These are phyloP conservation scores for Gnaphalium uliginosum DNA, from an alignment of 129 eudicot species.

Conservation along the genomic window DNA sequence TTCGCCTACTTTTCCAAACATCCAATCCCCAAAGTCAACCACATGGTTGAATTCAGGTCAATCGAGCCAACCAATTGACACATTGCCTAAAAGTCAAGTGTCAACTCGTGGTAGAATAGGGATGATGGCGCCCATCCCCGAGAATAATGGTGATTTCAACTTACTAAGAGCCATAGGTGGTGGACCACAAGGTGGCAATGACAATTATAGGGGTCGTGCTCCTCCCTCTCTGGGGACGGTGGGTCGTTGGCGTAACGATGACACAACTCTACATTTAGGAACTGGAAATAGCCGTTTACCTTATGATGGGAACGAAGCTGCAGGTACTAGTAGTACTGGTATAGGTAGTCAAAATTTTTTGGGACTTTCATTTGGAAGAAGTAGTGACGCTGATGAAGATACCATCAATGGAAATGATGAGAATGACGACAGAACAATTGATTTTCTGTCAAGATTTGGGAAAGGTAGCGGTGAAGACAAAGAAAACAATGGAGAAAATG, in stretches of 20 bases:
- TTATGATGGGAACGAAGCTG: no score
- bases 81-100: not conserved
- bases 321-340: no score
- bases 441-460: no score
- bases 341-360: no score
- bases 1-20: constrained; percentile 2
- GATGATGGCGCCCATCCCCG: not conserved
- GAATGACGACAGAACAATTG: no score
- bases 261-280: not conserved
- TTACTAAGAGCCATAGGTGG: not conserved
- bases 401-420: no score
- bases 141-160: not conserved
- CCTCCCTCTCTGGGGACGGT: not conserved
- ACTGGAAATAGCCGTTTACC: no score
- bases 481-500: no score
- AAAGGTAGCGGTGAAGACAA: no score
- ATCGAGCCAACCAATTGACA: not conserved
- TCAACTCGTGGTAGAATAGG: not conserved
- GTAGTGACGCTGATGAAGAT: no score
- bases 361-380: no score
- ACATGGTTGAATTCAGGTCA: constrained; percentile 2
- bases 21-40: constrained; percentile 12
- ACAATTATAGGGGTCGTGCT: not conserved
- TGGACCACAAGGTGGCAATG: not conserved
- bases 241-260: not conserved